Conservation (phyloP, 768 basidiomycete genomes). For the Leccinum sublutescens region DNA sequence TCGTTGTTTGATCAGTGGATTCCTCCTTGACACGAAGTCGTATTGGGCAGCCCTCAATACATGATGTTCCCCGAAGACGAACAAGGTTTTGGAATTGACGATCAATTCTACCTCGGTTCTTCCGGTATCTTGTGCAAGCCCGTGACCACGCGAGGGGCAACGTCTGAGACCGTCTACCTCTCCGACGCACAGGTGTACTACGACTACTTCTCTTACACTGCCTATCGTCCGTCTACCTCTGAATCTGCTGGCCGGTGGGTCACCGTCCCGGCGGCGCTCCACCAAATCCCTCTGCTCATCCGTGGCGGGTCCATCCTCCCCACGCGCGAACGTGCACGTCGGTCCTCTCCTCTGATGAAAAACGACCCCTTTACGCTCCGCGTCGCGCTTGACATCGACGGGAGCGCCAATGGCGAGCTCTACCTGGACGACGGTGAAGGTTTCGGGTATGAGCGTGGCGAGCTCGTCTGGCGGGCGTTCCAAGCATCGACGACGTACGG, state of each 20-base stretch:
- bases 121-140: constrained; percentile 93
- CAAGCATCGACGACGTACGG: constrained; percentile 46
- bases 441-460: constrained; percentile 70
- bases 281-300: constrained; percentile 80
- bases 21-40: neutral
- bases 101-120: constrained; percentile 89
- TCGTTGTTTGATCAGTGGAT: neutral
- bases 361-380: constrained; percentile 91
- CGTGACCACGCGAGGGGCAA: constrained; percentile 71
- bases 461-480: constrained; percentile 84
- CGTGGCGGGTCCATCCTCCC: constrained; percentile 90
- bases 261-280: constrained; percentile 75
- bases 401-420: constrained; percentile 72
- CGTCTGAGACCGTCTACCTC: constrained; percentile 74
- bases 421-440: constrained; percentile 95
- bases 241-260: constrained; percentile 55
- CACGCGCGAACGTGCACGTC: constrained; percentile 82
- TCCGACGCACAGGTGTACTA: constrained; percentile 93
- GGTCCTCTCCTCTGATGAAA: constrained; percentile 86
- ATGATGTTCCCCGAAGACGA: constrained; percentile 89
- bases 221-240: constrained; percentile 59
- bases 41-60: constrained; percentile 81
- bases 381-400: constrained; percentile 65
- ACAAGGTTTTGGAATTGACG: constrained; percentile 83
- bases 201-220: constrained; percentile 76